Percentiles rank a stretch among this genome's conserved stretches.
Conservation (phyloP, 1,139 yeast species). For the Yamadazyma buinensis region DNA sequence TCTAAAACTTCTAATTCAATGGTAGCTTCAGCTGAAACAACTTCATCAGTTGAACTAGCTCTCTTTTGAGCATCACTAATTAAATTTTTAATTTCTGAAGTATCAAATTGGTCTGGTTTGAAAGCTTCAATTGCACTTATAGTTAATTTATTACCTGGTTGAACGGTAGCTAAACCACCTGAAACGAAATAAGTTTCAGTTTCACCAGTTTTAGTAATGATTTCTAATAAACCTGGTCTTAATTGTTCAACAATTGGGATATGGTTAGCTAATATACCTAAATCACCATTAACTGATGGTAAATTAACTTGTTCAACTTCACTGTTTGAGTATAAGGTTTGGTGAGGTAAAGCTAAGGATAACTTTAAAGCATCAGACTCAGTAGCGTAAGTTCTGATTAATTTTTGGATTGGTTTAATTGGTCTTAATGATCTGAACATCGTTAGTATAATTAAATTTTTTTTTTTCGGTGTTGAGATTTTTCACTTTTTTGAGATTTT, state of each 20-base stretch:
- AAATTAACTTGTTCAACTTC: slow-evolving; percentile 86
- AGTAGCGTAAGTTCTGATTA: slow-evolving; percentile 77
- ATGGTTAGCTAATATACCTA: slow-evolving; percentile 97
- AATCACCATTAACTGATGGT: slow-evolving; percentile 94
- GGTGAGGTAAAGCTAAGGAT: slow-evolving; percentile 88
- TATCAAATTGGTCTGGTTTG: slow-evolving; percentile 85
- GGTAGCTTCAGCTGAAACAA: slow-evolving; percentile 89
- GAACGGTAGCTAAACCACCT: slow-evolving; percentile 97
- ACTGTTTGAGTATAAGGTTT: slow-evolving; percentile 51
- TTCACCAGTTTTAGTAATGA: slow-evolving; percentile 74
- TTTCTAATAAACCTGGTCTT: slow-evolving; percentile 93
- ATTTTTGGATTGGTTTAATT: slow-evolving; percentile 1
- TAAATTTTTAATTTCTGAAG: slow-evolving; percentile 73
- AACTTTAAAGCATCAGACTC: slow-evolving; percentile 82
- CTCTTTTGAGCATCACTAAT: slow-evolving; percentile 95
- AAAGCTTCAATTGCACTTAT: slow-evolving; percentile 96
- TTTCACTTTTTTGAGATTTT: slow-evolving; percentile 14
- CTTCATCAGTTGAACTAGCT: slow-evolving; percentile 78
- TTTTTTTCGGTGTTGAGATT: slow-evolving; percentile 11
- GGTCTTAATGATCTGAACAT: slow-evolving; percentile 54
- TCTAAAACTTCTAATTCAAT: slow-evolving; percentile 95
- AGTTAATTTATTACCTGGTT: slow-evolving; percentile 88
- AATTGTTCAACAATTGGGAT: slow-evolving; percentile 97
- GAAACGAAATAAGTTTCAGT: slow-evolving; percentile 83
- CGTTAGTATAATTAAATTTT: slow-evolving; percentile 17